Conservation (phyloP, 257 asterid genomes). For the Ligustrum vulgare region DNA sequence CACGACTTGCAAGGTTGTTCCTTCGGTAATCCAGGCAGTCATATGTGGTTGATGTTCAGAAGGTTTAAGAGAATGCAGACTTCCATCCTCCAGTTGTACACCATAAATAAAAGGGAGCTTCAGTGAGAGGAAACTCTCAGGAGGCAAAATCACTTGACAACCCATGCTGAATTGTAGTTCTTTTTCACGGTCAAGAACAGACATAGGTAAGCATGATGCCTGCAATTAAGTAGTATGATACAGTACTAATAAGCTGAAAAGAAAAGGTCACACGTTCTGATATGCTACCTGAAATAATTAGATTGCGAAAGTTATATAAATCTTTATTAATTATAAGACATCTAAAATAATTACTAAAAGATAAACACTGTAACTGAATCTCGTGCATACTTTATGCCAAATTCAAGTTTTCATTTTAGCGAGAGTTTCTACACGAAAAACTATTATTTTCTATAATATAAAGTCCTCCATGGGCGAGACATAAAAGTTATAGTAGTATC, state of each 20-base stretch:
- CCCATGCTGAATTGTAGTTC: conserved; percentile 83
- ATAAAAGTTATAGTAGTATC: neutral
- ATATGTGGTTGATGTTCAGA: conserved; percentile 75
- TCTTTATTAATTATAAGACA: conserved; percentile 15
- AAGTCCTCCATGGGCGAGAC: neutral
- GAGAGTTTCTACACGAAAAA: neutral
- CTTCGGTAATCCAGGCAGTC: conserved; percentile 76
- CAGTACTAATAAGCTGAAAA: conserved; percentile 18
- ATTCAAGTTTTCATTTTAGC: neutral
- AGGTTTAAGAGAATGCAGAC: conserved; percentile 65
- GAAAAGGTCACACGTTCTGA: conserved; percentile 4
- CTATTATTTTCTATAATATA: neutral
- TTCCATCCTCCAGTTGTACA: conserved; percentile 74
- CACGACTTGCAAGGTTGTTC: conserved; percentile 64
- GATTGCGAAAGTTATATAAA: conserved; percentile 4
- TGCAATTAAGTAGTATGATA: conserved; percentile 30
- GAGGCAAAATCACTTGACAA: conserved; percentile 82
- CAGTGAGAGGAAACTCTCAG: conserved; percentile 89
- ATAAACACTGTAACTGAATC: neutral
- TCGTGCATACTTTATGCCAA: neutral
- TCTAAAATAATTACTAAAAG: neutral
- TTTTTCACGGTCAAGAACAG: conserved; percentile 64
- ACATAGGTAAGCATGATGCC: conserved; percentile 75
- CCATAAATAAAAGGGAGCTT: conserved; percentile 91
- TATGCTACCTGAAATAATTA: neutral